These are phyloP conservation scores for Rhizopogon roseolus DNA, from an alignment of 768 basidiomycete genomes.

Conservation along the genomic window DNA sequence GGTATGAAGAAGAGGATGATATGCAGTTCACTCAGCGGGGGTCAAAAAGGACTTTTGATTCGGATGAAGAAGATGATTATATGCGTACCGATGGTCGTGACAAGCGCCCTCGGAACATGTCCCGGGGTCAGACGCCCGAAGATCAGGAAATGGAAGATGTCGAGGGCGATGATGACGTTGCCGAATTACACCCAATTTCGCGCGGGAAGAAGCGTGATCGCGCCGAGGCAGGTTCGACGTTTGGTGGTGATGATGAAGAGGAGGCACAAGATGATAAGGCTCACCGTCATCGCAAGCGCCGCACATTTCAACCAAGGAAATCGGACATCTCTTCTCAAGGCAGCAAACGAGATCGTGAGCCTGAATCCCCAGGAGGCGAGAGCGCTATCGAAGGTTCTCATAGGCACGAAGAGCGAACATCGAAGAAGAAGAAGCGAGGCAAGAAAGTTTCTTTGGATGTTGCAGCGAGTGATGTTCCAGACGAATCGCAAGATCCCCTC, in stretches of 20 bases:
- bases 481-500: conserved; percentile 43
- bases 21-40: conserved; percentile 30
- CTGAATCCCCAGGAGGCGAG: conserved; percentile 37
- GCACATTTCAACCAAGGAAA: conserved; percentile 50
- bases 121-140: conserved; percentile 34
- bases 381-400: conserved; percentile 12
- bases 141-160: conserved; percentile 32
- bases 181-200: conserved; percentile 31
- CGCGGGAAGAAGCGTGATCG: conserved; percentile 74
- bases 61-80: conserved; percentile 38
- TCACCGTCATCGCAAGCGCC: conserved; percentile 50
- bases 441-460: conserved; percentile 39
- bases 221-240: conserved; percentile 65
- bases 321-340: conserved; percentile 45
- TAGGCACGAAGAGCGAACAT: conserved; percentile 4
- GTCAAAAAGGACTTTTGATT: conserved; percentile 45
- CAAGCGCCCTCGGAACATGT: conserved; percentile 54
- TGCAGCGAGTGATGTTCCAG: conserved; percentile 37
- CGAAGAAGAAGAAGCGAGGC: conserved; percentile 49
- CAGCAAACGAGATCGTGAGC: conserved; percentile 63
- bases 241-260: conserved; percentile 53
- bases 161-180: conserved; percentile 38
- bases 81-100: conserved; percentile 35
- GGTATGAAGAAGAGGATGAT: conserved; percentile 29
- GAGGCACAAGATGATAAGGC: conserved; percentile 36